phyloP scores from a whole-genome alignment of 129 eudicot species.

The sunflower (Helianthus annuus) region DNA sequence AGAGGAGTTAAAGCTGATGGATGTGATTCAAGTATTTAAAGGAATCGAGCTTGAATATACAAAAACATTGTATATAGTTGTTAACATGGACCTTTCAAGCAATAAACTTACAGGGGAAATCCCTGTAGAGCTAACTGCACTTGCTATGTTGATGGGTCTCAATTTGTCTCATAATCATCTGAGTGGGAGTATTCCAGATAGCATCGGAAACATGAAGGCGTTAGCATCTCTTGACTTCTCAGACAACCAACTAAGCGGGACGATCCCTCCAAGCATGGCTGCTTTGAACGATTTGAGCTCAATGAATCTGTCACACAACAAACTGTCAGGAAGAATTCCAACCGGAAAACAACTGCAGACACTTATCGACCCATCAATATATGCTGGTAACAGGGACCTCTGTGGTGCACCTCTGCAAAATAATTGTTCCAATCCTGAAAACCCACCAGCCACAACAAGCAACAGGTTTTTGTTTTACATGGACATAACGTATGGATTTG shows the following conservation, averaged over 20 bases:
- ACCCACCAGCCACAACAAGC: background rate
- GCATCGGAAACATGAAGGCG: background rate
- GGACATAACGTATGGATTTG: background rate
- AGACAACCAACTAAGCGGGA: background rate
- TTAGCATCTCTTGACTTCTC: background rate
- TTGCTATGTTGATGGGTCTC: background rate
- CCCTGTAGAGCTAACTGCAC: background rate
- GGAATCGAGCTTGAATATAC: background rate
- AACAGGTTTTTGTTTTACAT: background rate
- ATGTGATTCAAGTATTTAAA: background rate
- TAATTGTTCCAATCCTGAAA: background rate
- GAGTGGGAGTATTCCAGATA: background rate
- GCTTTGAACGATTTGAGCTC: background rate
- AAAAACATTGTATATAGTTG: background rate
- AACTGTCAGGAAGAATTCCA: background rate
- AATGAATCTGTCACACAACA: background rate
- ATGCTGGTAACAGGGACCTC: background rate
- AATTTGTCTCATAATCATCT: background rate
- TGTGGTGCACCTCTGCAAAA: background rate
- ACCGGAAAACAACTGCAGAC: background rate
- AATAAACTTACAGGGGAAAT: background rate
- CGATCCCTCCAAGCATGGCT: background rate
- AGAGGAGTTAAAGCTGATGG: background rate
- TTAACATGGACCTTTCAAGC: constrained; percentile 6
- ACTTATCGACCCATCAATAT: background rate